Evolutionary conservation across 2,329 filamentous ascomycete species (phyloP), one percentile per base, ranked within the genome.

Genomic region (Phialophora verrucosa): DNA sequence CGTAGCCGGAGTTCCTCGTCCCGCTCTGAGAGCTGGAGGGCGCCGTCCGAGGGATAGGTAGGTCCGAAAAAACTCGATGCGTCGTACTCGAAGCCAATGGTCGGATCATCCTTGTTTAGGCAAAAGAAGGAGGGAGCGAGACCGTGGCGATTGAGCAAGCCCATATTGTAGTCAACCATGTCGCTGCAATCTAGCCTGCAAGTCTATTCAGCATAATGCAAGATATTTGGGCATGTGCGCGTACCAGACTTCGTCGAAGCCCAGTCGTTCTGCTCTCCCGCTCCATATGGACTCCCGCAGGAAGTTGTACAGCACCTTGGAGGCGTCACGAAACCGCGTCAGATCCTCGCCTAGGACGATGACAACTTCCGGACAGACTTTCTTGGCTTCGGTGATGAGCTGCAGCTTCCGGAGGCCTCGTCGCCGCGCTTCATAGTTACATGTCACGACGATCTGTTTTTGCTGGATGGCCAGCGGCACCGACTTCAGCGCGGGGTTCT

Each of bases 391-490:
- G 61, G 84, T 86, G 75, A 97, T 88, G 70, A 92, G 85, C 83
- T 96, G 93, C 67, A 98, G 84, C 81, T 99, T 98, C 77, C 86
- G 77, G 51, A 83, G 70, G 10, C 81, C 85, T 67, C 86, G 85
- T 59, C 87, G 82, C 42, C 94, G 88, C 25, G 94, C 94, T 75
- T 91, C 91, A 78, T 98, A 98, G 79, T 98, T 98, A 84, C 92
- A 96, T 4, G 93, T 96, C 25, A 93, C 92, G 49, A 95, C 84
- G 63, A 97, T 97, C 76, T 93, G 91, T 79, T 97, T 97, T 79
- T 97, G 93, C 78, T 93, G 91, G 65, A 97, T 88, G 42, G 92
- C 93, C 38, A 98, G 82, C 6, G 93, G 92, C 20, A 90, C 80
- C 1, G 84, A 83, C 75, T 88, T 92, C 64, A 97, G 82, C 2